A percentile compares a stretch with the other conserved stretches of the same genome.
Evolutionary conservation across 2,329 filamentous ascomycete species (phyloP).

Genomic region (Immersiporthe knoxdaviesiana): DNA sequence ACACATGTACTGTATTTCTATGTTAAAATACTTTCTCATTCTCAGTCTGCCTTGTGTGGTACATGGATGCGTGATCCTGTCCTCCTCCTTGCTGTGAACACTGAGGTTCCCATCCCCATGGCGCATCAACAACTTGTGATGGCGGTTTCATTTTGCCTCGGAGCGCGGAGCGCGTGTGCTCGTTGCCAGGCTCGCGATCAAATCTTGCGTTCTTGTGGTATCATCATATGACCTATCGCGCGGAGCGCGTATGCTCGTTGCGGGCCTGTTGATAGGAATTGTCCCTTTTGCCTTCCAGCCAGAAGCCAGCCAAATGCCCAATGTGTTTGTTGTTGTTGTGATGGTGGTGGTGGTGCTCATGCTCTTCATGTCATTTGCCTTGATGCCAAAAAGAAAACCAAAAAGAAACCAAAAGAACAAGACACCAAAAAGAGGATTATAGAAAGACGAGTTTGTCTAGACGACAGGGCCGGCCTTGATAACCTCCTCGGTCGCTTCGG

Average conservation of each 20-base stretch:
- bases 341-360: constrained; percentile 19
- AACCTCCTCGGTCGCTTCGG: constrained; percentile 79
- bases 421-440: constrained; percentile 7
- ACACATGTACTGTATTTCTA: neutral
- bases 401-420: constrained; percentile 10
- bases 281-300: constrained; percentile 14
- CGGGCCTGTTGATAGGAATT: constrained; percentile 29
- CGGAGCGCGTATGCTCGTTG: constrained; percentile 31
- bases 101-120: constrained; percentile 19
- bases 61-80: neutral
- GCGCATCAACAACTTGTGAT: constrained; percentile 20
- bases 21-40: constrained; percentile 5
- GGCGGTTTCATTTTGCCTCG: constrained; percentile 25
- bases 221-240: constrained; percentile 31
- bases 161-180: constrained; percentile 31
- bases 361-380: constrained; percentile 14
- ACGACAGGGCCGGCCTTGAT: constrained; percentile 65
- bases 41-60: constrained; percentile 9
- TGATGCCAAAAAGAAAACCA: neutral
- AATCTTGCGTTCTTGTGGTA: constrained; percentile 22
- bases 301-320: constrained; percentile 18
- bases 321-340: constrained; percentile 18
- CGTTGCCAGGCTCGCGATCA: constrained; percentile 27
- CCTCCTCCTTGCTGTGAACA: constrained; percentile 8
- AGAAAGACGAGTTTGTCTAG: constrained; percentile 29